Conservation (phyloP, 345 rosid species). For the Excoecaria agallocha region DNA sequence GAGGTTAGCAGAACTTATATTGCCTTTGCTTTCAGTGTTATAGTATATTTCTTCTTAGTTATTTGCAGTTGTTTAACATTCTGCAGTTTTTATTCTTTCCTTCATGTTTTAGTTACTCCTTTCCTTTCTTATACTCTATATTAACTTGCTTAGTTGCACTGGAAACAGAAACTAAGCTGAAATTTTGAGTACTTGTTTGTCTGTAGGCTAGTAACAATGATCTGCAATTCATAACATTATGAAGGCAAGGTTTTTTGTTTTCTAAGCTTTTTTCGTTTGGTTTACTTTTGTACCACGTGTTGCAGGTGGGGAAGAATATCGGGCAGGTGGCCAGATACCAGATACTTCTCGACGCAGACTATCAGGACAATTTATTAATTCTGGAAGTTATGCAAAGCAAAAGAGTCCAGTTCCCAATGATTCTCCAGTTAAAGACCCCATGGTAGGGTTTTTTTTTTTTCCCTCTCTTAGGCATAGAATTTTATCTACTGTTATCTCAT, state of each 20-base stretch:
- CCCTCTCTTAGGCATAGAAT: background rate
- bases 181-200: background rate
- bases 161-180: background rate
- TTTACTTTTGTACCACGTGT: background rate
- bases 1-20: background rate
- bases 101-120: background rate
- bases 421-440: constrained; percentile 50
- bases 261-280: background rate
- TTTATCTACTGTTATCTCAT: background rate
- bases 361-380: constrained; percentile 57
- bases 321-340: constrained; percentile 46
- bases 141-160: background rate
- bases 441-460: constrained; percentile 39
- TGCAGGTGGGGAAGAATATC: constrained; percentile 49
- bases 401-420: constrained; percentile 58
- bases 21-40: background rate
- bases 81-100: background rate
- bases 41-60: background rate
- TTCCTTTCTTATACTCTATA: background rate
- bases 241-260: background rate
- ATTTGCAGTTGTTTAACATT: background rate
- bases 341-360: constrained; percentile 69
- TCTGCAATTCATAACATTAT: background rate
- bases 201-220: background rate
- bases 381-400: constrained; percentile 64